phyloP scores from a whole-genome alignment of 2,329 filamentous ascomycete species.

The Trichophyton verrucosum region DNA sequence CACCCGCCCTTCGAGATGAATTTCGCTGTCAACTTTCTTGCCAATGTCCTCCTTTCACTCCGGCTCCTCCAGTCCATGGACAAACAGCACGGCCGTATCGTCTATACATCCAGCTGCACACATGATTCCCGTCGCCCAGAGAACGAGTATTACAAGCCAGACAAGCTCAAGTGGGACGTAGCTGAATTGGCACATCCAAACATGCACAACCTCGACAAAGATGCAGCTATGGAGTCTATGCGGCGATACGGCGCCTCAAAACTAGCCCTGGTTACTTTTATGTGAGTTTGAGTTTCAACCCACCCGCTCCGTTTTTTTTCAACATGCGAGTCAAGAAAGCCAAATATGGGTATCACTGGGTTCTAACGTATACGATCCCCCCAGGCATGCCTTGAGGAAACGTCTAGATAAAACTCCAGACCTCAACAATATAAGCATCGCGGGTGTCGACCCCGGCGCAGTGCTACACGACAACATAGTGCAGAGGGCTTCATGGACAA shows the following conservation, averaged over 20 bases:
- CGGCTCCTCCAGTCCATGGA: not conserved
- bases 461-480: not conserved
- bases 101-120: slow-evolving; percentile 1
- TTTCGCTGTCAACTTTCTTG: not conserved
- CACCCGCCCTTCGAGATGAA: not conserved
- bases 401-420: not conserved
- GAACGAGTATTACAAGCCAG: not conserved
- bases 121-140: not conserved
- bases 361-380: not conserved
- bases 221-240: not conserved
- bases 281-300: not conserved
- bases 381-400: not conserved
- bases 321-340: not conserved
- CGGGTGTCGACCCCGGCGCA: not conserved
- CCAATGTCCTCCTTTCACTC: not conserved
- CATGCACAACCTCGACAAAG: not conserved
- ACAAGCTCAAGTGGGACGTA: not conserved
- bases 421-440: not conserved
- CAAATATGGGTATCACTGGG: not conserved
- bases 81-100: not conserved
- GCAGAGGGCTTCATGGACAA: not conserved
- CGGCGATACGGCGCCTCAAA: slow-evolving; percentile 2
- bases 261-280: not conserved
- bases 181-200: not conserved
- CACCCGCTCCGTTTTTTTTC: no score